Base-by-base conservation (phyloP, 441 rosid species). In the Theobroma grandiflorum region DNA sequence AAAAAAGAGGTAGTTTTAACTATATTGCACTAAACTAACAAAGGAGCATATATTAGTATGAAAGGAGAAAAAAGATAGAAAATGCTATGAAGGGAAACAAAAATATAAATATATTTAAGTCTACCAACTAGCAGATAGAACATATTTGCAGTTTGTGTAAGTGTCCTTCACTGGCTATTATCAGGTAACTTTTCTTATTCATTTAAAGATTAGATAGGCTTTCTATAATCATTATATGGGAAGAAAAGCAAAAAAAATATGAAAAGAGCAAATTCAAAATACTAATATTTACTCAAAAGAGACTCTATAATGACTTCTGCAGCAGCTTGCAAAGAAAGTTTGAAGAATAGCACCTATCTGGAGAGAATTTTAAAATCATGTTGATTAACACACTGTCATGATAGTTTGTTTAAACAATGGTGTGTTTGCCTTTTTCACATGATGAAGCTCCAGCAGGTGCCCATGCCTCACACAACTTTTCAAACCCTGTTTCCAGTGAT, bases 11-110 rank as follows among this genome's bases (percentile, higher is more conserved):
- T 12, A 22, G 12, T 35, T 35, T 10, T 69, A 45, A 45, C 2
- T 26, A 45, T 26, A 22, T 22, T 45, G 57, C 38, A 40, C 15
- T 22, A 38, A 55, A 57, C 14, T 74, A 57, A 57, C 33, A 18
- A 20, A 35, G 49, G 22, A 9, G 49, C 76, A 52, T 35, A 72
- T 33, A 71, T 71, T 69, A 69, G 20, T 14, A 69, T 26, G 20
- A 47, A 69, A 14, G 22, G 40, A 47, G 20, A 69, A 26, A 26
- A 59, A 59, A 2, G 64, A 59, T 58, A 8, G 37, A 47, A 47
- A 69, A 65, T 65, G 22, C 16, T 18, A 65, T 10, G 3, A 16
- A 37, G 26, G 47, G 47, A 65, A 64, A 22, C 14, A 26, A 38
- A 65, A 65, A 38, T 40, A 1, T 8, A 40, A 8, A 20, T 16